These are phyloP conservation scores for Seiridium unicorne DNA, from an alignment of 2,329 filamentous ascomycete genomes.

Conservation along the genomic window DNA sequence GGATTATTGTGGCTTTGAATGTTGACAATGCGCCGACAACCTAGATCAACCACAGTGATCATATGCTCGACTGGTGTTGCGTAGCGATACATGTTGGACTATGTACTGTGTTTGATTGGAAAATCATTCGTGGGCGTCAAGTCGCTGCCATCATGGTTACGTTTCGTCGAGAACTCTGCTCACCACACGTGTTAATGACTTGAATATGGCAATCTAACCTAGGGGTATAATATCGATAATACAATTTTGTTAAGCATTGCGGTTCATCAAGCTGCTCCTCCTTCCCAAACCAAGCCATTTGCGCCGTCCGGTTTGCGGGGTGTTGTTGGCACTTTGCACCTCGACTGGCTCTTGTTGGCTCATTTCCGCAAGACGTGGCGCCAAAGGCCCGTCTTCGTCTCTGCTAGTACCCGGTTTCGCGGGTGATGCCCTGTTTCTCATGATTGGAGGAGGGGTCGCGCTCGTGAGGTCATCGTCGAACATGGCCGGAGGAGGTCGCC, in stretches of 20 bases:
- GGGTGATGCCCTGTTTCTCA: slow-evolving; percentile 36
- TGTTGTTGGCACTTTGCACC: neutral
- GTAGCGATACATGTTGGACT: too few species aligned
- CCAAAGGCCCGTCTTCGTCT: slow-evolving; percentile 1
- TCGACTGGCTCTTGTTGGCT: neutral
- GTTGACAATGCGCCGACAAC: too few species aligned
- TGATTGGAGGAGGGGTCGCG: slow-evolving; percentile 56
- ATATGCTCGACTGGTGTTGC: too few species aligned
- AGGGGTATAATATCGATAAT: neutral
- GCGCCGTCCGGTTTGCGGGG: slow-evolving; percentile 14
- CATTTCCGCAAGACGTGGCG: neutral
- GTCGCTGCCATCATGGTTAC: too few species aligned
- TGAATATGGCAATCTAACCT: neutral
- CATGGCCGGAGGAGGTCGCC: slow-evolving; percentile 37
- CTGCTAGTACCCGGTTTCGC: slow-evolving; percentile 1
- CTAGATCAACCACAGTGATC: too few species aligned
- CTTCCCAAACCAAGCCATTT: slow-evolving; percentile 28
- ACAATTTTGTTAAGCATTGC: slow-evolving; percentile 3
- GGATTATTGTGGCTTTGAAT: too few species aligned
- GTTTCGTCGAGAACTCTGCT: too few species aligned
- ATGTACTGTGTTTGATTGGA: too few species aligned
- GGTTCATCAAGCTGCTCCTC: slow-evolving; percentile 21
- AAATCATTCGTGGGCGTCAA: too few species aligned
- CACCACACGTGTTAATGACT: too few species aligned
- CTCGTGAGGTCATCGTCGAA: slow-evolving; percentile 43